phyloP scores from a whole-genome alignment of 305 asterid genomes.

The Fraxinus ornus region DNA sequence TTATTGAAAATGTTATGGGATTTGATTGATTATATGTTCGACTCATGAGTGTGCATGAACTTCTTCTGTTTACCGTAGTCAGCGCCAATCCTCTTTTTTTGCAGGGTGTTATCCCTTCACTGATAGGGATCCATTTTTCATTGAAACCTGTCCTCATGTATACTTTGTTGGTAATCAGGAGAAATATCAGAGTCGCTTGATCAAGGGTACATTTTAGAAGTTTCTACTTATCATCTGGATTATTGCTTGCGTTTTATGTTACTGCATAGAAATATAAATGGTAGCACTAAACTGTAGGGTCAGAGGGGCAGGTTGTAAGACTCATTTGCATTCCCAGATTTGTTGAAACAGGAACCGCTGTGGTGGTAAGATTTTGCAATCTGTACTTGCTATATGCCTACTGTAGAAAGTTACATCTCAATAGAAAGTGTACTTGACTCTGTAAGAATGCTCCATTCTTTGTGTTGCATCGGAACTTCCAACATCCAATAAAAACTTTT shows the following conservation, averaged over 20 bases:
- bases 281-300: conserved; percentile 51
- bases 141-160: conserved; percentile 88
- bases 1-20: neutral
- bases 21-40: neutral
- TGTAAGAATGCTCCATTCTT: neutral
- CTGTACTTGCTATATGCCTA: neutral
- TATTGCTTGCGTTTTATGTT: conserved; percentile 7
- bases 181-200: conserved; percentile 56
- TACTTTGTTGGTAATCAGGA: conserved; percentile 91
- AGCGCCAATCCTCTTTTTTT: conserved; percentile 18
- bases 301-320: conserved; percentile 77
- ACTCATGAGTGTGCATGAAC: conserved; percentile 12
- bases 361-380: conserved; percentile 59
- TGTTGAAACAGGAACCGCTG: conserved; percentile 81
- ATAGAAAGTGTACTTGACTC: neutral
- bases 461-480: neutral
- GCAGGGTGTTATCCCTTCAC: conserved; percentile 97
- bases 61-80: conserved; percentile 3
- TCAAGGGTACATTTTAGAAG: conserved; percentile 51
- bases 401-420: neutral
- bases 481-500: neutral
- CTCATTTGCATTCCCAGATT: conserved; percentile 81
- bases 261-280: conserved; percentile 13
- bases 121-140: conserved; percentile 86
- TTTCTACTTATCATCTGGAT: conserved; percentile 16